A percentile compares a stretch with the other conserved stretches of the same genome.
These are phyloP conservation scores for Lentinus polychrous DNA, from an alignment of 1,284 basidiomycete genomes.

Conservation along the genomic window DNA sequence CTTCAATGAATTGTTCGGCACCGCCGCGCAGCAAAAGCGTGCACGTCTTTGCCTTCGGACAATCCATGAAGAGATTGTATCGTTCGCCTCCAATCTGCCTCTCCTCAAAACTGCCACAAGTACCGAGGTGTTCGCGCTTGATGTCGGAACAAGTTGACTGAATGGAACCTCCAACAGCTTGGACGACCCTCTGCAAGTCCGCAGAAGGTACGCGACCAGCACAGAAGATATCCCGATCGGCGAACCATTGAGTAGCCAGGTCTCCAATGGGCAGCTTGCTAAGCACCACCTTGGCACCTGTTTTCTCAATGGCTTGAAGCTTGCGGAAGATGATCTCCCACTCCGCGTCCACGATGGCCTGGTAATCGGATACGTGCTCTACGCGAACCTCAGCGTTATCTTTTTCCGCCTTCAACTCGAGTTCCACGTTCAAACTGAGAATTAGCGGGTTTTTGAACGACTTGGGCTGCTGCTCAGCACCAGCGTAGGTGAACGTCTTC, in stretches of 20 bases:
- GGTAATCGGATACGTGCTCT: conserved; percentile 95
- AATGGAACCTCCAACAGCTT: conserved; percentile 92
- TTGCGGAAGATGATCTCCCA: conserved; percentile 99
- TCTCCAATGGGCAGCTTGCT: conserved; percentile 99
- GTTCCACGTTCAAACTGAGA: conserved; percentile 94
- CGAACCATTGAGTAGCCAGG: conserved; percentile 98
- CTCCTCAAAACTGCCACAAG: conserved; percentile 91
- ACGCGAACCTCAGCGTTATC: conserved; percentile 99
- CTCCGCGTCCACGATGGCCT: conserved; percentile 98
- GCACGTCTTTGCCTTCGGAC: conserved; percentile 94
- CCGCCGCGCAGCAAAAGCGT: conserved; percentile 95
- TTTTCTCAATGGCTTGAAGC: conserved; percentile 92
- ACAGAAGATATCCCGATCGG: conserved; percentile 98
- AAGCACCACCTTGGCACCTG: conserved; percentile 95
- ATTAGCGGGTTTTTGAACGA: conserved; percentile 86
- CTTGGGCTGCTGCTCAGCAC: conserved; percentile 99
- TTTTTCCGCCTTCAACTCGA: conserved; percentile 99
- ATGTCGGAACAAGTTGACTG: conserved; percentile 98
- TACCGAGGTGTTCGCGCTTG: conserved; percentile 82
- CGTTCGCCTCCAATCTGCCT: conserved; percentile 95
- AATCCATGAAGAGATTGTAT: conserved; percentile 95
- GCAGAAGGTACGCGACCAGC: conserved; percentile 91
- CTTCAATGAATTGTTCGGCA: conserved; percentile 98
- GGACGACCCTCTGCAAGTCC: conserved; percentile 91
- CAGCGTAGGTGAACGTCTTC: conserved; percentile 99